Evolutionary conservation across 768 basidiomycete species (phyloP).

Genomic region (Hericium coralloides): DNA sequence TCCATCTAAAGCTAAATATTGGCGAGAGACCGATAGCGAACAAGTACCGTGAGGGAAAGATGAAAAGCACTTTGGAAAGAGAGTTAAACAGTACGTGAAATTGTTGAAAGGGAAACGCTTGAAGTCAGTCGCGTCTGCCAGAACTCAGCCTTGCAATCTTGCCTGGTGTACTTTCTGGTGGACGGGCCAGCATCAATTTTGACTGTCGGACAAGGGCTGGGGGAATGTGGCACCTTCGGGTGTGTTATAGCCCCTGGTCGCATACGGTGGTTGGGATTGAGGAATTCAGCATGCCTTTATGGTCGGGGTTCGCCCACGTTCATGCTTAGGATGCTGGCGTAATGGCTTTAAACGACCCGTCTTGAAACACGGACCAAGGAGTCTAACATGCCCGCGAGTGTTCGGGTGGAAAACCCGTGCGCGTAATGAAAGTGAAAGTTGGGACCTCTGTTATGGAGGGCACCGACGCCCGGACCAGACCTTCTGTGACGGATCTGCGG

Average conservation of each 20-base stretch:
- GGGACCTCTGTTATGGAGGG: slow-evolving; percentile 54
- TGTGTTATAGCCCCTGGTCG: slow-evolving; percentile 57
- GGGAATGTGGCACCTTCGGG: slow-evolving; percentile 57
- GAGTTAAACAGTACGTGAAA: slow-evolving; percentile 78
- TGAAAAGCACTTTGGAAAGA: slow-evolving; percentile 77
- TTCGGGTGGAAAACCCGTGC: slow-evolving; percentile 64
- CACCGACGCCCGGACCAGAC: slow-evolving; percentile 70
- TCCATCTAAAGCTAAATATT: slow-evolving; percentile 82
- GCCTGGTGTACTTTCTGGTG: slow-evolving; percentile 43
- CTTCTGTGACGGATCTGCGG: slow-evolving; percentile 68
- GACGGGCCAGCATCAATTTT: slow-evolving; percentile 66
- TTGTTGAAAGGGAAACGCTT: slow-evolving; percentile 74
- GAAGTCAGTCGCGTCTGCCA: slow-evolving; percentile 54
- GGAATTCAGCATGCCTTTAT: slow-evolving; percentile 50
- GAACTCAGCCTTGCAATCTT: slow-evolving; percentile 45
- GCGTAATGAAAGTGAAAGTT: slow-evolving; percentile 68
- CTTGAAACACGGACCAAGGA: slow-evolving; percentile 85
- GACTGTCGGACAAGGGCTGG: slow-evolving; percentile 44
- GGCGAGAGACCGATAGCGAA: slow-evolving; percentile 78
- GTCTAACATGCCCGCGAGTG: slow-evolving; percentile 79
- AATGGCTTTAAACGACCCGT: slow-evolving; percentile 76
- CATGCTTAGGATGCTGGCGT: slow-evolving; percentile 68
- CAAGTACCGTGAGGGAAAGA: slow-evolving; percentile 80
- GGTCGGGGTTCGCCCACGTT: slow-evolving; percentile 44
- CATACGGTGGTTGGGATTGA: slow-evolving; percentile 50